phyloP scores from a whole-genome alignment of 2,329 filamentous ascomycete species.

The Calonectria ilicicola region DNA sequence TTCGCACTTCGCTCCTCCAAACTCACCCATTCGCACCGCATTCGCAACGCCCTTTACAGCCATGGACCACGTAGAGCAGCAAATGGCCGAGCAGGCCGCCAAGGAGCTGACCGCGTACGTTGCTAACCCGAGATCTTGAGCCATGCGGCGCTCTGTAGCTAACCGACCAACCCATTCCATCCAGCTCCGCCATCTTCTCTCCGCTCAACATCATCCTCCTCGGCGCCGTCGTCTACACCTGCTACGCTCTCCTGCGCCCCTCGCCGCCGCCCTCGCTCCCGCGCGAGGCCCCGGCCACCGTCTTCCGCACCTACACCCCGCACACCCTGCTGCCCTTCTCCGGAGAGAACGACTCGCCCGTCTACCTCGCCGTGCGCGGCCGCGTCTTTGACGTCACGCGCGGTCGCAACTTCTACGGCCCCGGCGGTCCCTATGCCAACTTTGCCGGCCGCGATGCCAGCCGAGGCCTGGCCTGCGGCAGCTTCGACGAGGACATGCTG shows the following conservation, averaged over 20 bases:
- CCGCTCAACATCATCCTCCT: conserved; percentile 74
- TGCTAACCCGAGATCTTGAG: too few species aligned
- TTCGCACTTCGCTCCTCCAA: neutral
- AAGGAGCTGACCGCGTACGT: conserved; percentile 55
- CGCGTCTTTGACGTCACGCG: conserved; percentile 90
- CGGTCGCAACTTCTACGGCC: conserved; percentile 95
- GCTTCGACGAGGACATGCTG: conserved; percentile 95
- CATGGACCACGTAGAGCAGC: conserved; percentile 71
- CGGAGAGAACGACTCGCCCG: conserved; percentile 77
- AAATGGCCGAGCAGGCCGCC: conserved; percentile 65
- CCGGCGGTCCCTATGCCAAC: conserved; percentile 94
- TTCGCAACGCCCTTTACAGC: neutral
- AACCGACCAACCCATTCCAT: conserved; percentile 7
- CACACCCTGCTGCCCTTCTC: conserved; percentile 87
- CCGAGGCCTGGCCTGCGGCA: conserved; percentile 87
- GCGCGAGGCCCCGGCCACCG: conserved; percentile 66
- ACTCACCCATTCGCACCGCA: neutral
- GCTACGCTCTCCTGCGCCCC: conserved; percentile 67
- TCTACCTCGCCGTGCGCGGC: conserved; percentile 92
- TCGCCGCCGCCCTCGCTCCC: conserved; percentile 60
- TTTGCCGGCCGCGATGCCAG: conserved; percentile 95
- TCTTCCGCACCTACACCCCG: conserved; percentile 80
- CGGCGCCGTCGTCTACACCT: conserved; percentile 66
- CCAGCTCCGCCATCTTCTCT: conserved; percentile 62
- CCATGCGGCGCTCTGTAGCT: neutral